Conservation (phyloP, 192 early-diverging fungal species). For the Geranomyces michiganensis region DNA sequence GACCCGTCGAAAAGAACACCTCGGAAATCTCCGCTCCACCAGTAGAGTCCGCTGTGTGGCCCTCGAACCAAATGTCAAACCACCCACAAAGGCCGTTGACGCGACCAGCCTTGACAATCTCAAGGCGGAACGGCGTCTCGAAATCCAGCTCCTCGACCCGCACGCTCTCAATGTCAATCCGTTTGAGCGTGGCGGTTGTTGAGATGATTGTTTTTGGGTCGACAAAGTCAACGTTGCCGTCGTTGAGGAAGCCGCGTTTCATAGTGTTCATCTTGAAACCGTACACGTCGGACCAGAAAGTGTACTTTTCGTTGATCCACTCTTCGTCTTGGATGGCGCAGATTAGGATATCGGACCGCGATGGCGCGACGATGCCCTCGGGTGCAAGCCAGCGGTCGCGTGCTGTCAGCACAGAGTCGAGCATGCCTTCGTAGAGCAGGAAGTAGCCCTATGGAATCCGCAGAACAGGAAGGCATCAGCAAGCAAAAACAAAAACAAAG, state of each 20-base stretch:
- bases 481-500: neutral
- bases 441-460: conserved; percentile 75
- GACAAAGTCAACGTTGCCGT: conserved; percentile 84
- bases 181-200: conserved; percentile 22
- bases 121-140: conserved; percentile 67
- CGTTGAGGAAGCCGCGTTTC: conserved; percentile 71
- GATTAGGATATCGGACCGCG: conserved; percentile 70
- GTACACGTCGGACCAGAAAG: conserved; percentile 93
- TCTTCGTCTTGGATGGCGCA: conserved; percentile 78
- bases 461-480: neutral
- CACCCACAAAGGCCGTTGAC: conserved; percentile 84
- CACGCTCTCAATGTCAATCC: conserved; percentile 73
- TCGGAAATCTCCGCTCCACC: conserved; percentile 16
- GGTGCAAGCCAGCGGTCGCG: conserved; percentile 77
- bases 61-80: conserved; percentile 90
- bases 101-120: conserved; percentile 59
- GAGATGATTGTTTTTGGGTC: conserved; percentile 64
- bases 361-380: conserved; percentile 71
- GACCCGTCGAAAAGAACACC: conserved; percentile 69
- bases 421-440: conserved; percentile 87
- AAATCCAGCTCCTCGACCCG: conserved; percentile 75
- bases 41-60: conserved; percentile 28
- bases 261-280: conserved; percentile 89
- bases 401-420: conserved; percentile 84
- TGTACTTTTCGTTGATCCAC: conserved; percentile 75